These are phyloP conservation scores for Tephrocybe sp. DNA, from an alignment of 768 basidiomycete species.

Conservation along the genomic window DNA sequence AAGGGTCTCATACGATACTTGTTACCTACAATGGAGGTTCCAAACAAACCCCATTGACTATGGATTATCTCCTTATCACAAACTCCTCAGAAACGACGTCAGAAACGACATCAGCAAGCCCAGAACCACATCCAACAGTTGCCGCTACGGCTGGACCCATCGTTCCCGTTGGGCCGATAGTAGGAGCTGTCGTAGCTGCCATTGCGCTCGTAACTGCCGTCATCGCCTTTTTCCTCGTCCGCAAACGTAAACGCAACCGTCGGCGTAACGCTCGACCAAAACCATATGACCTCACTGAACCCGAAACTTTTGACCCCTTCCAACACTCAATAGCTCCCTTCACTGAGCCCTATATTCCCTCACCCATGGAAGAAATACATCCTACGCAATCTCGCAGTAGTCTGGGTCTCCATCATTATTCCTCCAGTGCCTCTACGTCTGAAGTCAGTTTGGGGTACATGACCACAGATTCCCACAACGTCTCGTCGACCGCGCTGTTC, in stretches of 20 bases:
- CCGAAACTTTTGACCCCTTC: neutral
- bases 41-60: slow-evolving; percentile 23
- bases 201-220: neutral
- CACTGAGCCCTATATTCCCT: neutral
- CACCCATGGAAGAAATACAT: neutral
- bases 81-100: slow-evolving; percentile 5
- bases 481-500: neutral
- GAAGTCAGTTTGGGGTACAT: neutral
- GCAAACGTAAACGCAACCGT: neutral
- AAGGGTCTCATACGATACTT: slow-evolving; percentile 13
- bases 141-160: neutral
- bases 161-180: slow-evolving; percentile 1
- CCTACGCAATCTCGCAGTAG: neutral
- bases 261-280: neutral
- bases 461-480: neutral
- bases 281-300: neutral
- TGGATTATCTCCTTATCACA: slow-evolving; percentile 21
- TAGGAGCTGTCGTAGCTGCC: slow-evolving; percentile 3
- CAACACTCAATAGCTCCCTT: neutral
- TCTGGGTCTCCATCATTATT: neutral
- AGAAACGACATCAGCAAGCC: neutral
- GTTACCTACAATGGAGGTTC: slow-evolving; percentile 13
- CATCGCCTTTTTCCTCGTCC: slow-evolving; percentile 1
- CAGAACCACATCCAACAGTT: neutral
- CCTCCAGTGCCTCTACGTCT: neutral